Evolutionary conservation across 495 filamentous ascomycete genomes (phyloP), one percentile per base, ranked within the genome.

Genomic region (Neurospora sp.): DNA sequence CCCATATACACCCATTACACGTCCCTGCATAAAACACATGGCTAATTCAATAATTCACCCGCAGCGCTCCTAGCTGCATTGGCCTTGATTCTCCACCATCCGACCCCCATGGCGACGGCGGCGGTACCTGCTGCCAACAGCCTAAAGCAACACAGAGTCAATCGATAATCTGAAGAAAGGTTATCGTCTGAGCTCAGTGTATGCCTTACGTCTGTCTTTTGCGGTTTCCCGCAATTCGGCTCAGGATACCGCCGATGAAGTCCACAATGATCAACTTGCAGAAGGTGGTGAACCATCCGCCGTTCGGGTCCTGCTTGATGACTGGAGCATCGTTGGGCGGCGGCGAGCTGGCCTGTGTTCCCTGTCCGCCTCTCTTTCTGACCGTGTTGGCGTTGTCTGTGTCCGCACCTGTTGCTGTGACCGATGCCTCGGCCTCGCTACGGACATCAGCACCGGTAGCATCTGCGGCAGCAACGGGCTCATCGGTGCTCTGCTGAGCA

Each of bases 181-280:
- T 65, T 65, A 65, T 65, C 53, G 53, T 65, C 53, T 65, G 53
- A 65, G 53, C 53, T 44, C 41, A 40, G 44, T 48, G 70, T 70
- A 69, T 37, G 39, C 44, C 75, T 78, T 76, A 78, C 75, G 74
- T 74, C 70, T 76, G 70, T 68, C 75, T 73, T 61, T 74, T 74
- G 40, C 70, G 70, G 40, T 74, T 76, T 53, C 70, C 76, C 27
- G 53, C 53, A 65, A 81, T 71, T 41, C 69, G 75, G 75, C 42
- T 77, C 65, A 82, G 59, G 48, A 80, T 65, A 14, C 77, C 77
- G 1, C 78, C 78, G 20, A 82, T 71, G 68, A 73, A 75, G 42
- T 81, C 77, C 31, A 82, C 78, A 73, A 82, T 79, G 6, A 82
- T 31, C 10, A 80, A 20, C 27, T 74, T 53, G 68, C 80, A 74